Evolutionary conservation across 78 protist species (phyloP).

Genomic region (Thecamonas trahens): DNA sequence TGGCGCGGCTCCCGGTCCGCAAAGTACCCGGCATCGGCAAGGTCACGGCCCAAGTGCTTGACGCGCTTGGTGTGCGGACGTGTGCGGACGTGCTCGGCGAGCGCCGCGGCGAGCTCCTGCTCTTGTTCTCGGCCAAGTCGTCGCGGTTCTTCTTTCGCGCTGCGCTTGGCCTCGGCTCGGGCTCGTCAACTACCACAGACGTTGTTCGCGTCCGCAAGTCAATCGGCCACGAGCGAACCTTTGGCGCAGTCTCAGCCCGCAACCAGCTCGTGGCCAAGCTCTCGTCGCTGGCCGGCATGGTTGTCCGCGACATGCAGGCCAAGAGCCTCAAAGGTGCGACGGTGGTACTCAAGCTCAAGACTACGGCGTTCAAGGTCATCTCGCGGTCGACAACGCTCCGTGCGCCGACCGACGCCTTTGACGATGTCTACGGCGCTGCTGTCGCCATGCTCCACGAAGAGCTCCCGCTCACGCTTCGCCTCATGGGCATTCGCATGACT

Average conservation of each 20-base stretch:
- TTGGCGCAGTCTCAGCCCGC: not conserved
- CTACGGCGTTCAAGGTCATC: not conserved
- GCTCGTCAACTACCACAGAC: too few relatives aligned
- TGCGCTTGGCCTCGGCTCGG: constrained; percentile 3
- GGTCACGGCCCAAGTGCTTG: constrained; percentile 25
- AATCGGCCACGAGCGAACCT: constrained; percentile 13
- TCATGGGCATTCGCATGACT: constrained; percentile 34
- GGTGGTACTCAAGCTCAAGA: constrained; percentile 27
- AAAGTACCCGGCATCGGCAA: constrained; percentile 59
- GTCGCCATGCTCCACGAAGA: not conserved
- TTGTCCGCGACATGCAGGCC: not conserved
- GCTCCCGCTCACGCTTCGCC: constrained; percentile 14
- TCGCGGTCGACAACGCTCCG: constrained; percentile 7
- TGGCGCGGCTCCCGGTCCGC: constrained; percentile 29
- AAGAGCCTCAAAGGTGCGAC: not conserved
- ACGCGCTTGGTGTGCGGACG: not conserved
- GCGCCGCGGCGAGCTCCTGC: not conserved
- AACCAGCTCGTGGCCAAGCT: not conserved
- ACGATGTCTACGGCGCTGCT: constrained; percentile 3
- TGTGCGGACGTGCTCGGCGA: not conserved
- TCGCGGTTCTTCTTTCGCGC: not conserved
- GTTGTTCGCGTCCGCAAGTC: not conserved
- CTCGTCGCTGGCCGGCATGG: not conserved
- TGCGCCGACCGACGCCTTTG: not conserved
- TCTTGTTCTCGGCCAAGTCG: not conserved